Evolutionary conservation across 2,329 filamentous ascomycete genomes (phyloP).

Genomic region (Penicillium corylophilum): DNA sequence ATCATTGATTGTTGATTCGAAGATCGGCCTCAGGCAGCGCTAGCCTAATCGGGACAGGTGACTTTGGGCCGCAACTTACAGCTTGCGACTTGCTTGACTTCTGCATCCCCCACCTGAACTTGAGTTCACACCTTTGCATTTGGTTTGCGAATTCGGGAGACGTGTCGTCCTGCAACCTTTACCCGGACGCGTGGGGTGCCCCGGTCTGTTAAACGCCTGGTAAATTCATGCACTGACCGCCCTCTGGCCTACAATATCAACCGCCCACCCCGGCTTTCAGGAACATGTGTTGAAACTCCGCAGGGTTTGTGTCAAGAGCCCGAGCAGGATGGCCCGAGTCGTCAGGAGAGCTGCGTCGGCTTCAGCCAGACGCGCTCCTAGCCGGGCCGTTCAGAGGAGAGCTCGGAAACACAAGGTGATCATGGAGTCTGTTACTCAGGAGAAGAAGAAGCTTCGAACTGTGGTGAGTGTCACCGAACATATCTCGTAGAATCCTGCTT

Average conservation of each 20-base stretch:
- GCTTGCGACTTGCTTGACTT: conserved; percentile 12
- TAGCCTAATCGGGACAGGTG: conserved; percentile 26
- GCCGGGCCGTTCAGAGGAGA: conserved; percentile 33
- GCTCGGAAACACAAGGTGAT: conserved; percentile 56
- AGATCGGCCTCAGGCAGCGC: conserved; percentile 19
- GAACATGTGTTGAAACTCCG: conserved; percentile 20
- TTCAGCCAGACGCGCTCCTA: conserved; percentile 34
- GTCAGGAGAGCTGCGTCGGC: conserved; percentile 35
- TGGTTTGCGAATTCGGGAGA: background rate
- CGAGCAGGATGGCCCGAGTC: conserved; percentile 38
- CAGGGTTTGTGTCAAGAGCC: conserved; percentile 20
- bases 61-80: conserved; percentile 27
- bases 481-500: conserved; percentile 9
- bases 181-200: background rate
- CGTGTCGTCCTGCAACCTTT: background rate
- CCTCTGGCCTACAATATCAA: background rate
- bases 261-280: background rate
- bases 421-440: conserved; percentile 57
- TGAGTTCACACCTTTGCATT: background rate
- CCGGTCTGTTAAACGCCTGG: background rate
- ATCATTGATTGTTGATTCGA: conserved; percentile 7
- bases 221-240: conserved; percentile 14
- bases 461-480: conserved; percentile 41
- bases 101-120: conserved; percentile 1
- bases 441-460: conserved; percentile 60